phyloP scores from a whole-genome alignment of 495 filamentous ascomycete genomes.

The Podospora conica region DNA sequence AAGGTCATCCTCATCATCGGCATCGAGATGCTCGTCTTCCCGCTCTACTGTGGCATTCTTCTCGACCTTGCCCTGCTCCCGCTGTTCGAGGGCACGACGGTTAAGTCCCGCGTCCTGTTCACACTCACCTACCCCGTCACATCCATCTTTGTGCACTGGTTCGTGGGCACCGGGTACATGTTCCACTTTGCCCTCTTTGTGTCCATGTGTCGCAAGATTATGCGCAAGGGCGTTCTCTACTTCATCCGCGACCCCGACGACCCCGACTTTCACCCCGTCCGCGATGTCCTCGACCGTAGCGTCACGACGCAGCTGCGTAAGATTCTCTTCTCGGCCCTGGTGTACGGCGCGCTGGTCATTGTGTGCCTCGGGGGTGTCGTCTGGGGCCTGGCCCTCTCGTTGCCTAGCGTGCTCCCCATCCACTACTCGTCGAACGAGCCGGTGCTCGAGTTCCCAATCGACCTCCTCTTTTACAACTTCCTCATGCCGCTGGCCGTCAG shows the following conservation, averaged over 20 bases:
- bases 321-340: slow-evolving; percentile 90
- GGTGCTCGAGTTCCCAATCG: slow-evolving; percentile 88
- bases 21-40: slow-evolving; percentile 98
- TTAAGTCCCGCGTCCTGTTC: slow-evolving; percentile 70
- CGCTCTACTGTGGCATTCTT: slow-evolving; percentile 87
- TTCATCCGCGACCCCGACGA: slow-evolving; percentile 99
- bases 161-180: slow-evolving; percentile 98
- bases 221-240: slow-evolving; percentile 89
- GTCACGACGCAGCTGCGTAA: slow-evolving; percentile 92
- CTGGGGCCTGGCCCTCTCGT: slow-evolving; percentile 69
- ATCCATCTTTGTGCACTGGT: slow-evolving; percentile 96
- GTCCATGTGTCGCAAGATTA: slow-evolving; percentile 97
- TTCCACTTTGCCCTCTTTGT: slow-evolving; percentile 99
- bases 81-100: slow-evolving; percentile 71
- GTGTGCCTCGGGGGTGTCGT: slow-evolving; percentile 93
- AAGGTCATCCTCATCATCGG: slow-evolving; percentile 98
- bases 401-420: slow-evolving; percentile 73
- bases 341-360: slow-evolving; percentile 90
- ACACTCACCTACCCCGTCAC: slow-evolving; percentile 70
- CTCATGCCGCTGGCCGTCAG: slow-evolving; percentile 78
- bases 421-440: slow-evolving; percentile 88
- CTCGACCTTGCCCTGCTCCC: slow-evolving; percentile 86
- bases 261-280: slow-evolving; percentile 94
- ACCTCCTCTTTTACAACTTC: slow-evolving; percentile 94
- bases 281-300: slow-evolving; percentile 91